phyloP scores from a whole-genome alignment of 2,329 filamentous ascomycete species.

The Phialemonium atrogriseum region DNA sequence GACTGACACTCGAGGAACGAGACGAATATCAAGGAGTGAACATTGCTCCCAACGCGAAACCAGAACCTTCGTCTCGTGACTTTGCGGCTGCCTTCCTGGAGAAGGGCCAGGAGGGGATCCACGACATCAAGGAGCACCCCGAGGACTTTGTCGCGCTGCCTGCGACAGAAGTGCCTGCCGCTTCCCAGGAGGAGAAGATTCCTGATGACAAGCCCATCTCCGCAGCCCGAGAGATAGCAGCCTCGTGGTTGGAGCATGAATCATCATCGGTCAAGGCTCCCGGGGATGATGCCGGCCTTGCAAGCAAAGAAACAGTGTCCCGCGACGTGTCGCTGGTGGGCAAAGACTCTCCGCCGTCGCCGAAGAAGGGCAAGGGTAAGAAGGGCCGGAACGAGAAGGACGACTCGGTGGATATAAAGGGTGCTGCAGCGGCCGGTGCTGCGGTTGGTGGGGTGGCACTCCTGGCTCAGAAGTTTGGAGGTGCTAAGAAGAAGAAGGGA shows the following conservation, averaged over 20 bases:
- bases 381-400: constrained; percentile 6
- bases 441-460: constrained; percentile 22
- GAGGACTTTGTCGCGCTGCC: constrained; percentile 3
- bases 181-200: too few relatives aligned
- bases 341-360: too few relatives aligned
- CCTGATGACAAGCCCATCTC: not conserved
- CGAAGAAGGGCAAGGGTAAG: too few relatives aligned
- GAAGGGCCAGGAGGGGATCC: not conserved
- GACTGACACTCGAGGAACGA: too few relatives aligned
- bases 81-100: constrained; percentile 16
- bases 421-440: constrained; percentile 17
- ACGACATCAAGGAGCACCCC: not conserved
- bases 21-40: constrained; percentile 4
- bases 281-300: too few relatives aligned
- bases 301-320: too few relatives aligned
- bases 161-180: too few relatives aligned
- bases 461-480: constrained; percentile 25
- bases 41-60: constrained; percentile 3
- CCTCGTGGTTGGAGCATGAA: constrained; percentile 4
- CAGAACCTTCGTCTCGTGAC: constrained; percentile 11
- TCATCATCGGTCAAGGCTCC: too few relatives aligned
- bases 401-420: constrained; percentile 12
- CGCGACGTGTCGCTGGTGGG: too few relatives aligned
- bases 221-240: constrained; percentile 2
- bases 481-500: constrained; percentile 25